Conservation (phyloP, 768 basidiomycete genomes). For the Astraeus odoratus region DNA sequence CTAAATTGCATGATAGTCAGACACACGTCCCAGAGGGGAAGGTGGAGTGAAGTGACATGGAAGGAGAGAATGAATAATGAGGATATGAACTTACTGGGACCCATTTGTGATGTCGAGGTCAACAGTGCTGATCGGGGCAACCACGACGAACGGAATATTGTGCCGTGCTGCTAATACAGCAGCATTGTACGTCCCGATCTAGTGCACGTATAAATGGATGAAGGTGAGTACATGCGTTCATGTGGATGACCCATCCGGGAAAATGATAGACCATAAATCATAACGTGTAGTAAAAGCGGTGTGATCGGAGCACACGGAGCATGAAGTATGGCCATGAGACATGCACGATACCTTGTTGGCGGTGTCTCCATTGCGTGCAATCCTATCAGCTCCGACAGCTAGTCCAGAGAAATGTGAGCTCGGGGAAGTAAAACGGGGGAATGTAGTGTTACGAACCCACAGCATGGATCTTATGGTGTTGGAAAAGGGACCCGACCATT, state of each 20-base stretch:
- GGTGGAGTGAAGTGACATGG: background rate
- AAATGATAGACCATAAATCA: background rate
- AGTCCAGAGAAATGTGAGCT: slow-evolving; percentile 1
- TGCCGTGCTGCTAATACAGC: slow-evolving; percentile 87
- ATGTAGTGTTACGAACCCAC: slow-evolving; percentile 46
- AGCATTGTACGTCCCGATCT: slow-evolving; percentile 94
- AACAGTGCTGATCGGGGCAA: slow-evolving; percentile 88
- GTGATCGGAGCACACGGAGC: slow-evolving; percentile 5
- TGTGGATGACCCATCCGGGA: background rate
- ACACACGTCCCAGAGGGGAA: background rate
- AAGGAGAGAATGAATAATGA: background rate
- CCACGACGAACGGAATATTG: slow-evolving; percentile 85
- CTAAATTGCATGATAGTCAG: slow-evolving; percentile 20
- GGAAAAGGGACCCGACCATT: slow-evolving; percentile 94
- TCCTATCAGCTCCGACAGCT: slow-evolving; percentile 85
- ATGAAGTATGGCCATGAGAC: background rate
- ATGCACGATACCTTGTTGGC: slow-evolving; percentile 73
- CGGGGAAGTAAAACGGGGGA: too few relatives aligned
- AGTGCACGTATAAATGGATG: background rate
- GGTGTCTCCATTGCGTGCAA: slow-evolving; percentile 92
- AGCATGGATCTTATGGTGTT: slow-evolving; percentile 76
- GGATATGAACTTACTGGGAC: slow-evolving; percentile 38
- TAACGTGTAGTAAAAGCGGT: background rate
- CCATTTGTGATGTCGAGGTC: slow-evolving; percentile 77
- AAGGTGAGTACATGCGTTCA: background rate